Percentiles rank a stretch among this genome's conserved stretches.
phyloP scores from a whole-genome alignment of 768 basidiomycete species.

The Mycena crocata region DNA sequence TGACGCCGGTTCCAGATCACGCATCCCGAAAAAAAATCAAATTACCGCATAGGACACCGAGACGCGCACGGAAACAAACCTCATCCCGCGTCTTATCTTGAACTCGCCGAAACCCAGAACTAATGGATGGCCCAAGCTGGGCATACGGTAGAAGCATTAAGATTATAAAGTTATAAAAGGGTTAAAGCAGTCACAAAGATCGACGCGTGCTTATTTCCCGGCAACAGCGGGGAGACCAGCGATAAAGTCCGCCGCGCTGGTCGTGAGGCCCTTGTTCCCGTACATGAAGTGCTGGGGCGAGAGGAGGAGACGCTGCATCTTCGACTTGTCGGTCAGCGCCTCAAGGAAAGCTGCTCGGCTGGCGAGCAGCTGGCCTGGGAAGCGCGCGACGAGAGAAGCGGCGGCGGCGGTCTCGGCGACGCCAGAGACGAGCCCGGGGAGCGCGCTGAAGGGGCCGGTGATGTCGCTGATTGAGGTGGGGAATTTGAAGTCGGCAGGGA shows the following conservation, averaged over 20 bases:
- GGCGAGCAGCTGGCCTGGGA: constrained; percentile 28
- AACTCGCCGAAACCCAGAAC: too few relatives aligned
- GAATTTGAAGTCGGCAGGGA: constrained; percentile 18
- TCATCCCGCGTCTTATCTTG: too few relatives aligned
- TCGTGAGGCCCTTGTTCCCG: constrained; percentile 29
- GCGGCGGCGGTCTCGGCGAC: constrained; percentile 23
- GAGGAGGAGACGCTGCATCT: constrained; percentile 26
- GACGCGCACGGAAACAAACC: too few relatives aligned
- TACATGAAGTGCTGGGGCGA: constrained; percentile 34
- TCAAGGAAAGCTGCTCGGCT: constrained; percentile 13
- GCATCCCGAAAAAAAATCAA: too few relatives aligned
- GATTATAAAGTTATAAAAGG: background rate
- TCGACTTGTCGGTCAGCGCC: constrained; percentile 17
- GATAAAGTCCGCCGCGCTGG: constrained; percentile 23
- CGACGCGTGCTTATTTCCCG: background rate
- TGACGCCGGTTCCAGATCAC: too few relatives aligned
- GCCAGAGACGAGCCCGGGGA: constrained; percentile 23
- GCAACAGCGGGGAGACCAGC: constrained; percentile 21
- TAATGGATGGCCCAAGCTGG: too few relatives aligned
- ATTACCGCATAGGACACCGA: too few relatives aligned
- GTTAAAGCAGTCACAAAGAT: too few relatives aligned
- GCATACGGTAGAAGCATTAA: too few relatives aligned
- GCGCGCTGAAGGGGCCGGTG: constrained; percentile 23
- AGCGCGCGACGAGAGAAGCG: constrained; percentile 17
- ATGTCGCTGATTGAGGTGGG: constrained; percentile 28